A percentile compares a stretch with the other conserved stretches of the same genome.
Evolutionary conservation across 2,329 filamentous ascomycete genomes (phyloP).

Genomic region (Fusarium temperatum): DNA sequence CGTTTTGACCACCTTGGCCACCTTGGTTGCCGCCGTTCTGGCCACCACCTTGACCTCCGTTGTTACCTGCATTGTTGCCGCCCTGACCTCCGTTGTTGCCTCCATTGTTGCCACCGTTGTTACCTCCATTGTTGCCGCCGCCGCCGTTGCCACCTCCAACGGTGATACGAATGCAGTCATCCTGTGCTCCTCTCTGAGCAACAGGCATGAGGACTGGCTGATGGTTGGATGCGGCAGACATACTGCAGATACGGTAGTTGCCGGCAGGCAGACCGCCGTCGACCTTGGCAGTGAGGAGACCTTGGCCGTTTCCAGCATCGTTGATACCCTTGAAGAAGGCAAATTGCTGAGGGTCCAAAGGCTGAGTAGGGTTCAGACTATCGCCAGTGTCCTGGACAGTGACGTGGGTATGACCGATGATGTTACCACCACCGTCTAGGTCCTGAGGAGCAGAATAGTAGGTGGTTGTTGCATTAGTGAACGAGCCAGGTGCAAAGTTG

Average conservation of each 20-base stretch:
- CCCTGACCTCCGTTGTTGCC: neutral
- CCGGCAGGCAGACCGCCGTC: conserved; percentile 67
- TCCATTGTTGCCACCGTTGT: conserved; percentile 12
- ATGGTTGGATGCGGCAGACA: conserved; percentile 71
- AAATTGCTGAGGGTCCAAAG: conserved; percentile 63
- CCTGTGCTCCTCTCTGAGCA: conserved; percentile 72
- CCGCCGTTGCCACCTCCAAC: conserved; percentile 50
- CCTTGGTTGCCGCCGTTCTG: neutral
- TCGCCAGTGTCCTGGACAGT: conserved; percentile 65
- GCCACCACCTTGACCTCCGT: neutral
- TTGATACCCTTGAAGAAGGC: conserved; percentile 75
- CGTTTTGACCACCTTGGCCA: neutral
- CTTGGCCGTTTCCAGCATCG: conserved; percentile 65
- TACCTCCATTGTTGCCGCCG: conserved; percentile 3
- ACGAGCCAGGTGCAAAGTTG: conserved; percentile 66
- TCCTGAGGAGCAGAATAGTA: conserved; percentile 70
- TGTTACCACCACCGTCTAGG: conserved; percentile 56
- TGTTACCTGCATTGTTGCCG: neutral
- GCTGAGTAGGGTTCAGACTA: conserved; percentile 58
- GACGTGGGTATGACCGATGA: conserved; percentile 69
- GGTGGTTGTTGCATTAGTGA: conserved; percentile 67
- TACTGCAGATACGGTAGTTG: conserved; percentile 72
- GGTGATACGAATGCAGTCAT: conserved; percentile 70
- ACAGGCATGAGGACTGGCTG: conserved; percentile 73
- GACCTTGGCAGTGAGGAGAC: conserved; percentile 62